Evolutionary conservation across 2,329 filamentous ascomycete genomes (phyloP), one percentile per base, ranked within the genome.

Genomic region (Sphaceloma murrayae): DNA sequence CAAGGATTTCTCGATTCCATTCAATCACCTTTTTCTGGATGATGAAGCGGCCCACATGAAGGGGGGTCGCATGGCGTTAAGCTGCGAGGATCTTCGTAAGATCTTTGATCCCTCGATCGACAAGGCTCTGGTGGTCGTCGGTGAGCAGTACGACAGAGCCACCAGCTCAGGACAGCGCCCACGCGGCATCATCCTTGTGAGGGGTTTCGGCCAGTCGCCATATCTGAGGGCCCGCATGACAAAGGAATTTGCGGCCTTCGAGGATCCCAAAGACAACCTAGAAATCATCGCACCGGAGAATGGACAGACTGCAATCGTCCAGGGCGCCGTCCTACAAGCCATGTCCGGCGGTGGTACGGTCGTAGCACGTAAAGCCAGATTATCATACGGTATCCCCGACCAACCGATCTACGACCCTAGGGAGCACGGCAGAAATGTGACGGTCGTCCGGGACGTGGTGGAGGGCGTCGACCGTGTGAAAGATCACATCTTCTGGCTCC

Each of bases 381-480:
- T 34, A n/a, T 46, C 43, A 16, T 47, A 46, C 26, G 33, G 38
- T 10, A 14, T 17, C n/a, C 5, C 17, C 3, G 16, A 16, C 19
- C 5, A 4, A 1, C 2, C 6, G 1, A 1, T 13, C 3, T 88
- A 84, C 58, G 82, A 88, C 52, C 80, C 84, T 56, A 70, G 75
- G 38, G 82, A 80, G 57, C 84, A 89, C 59, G 74, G 75, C 3
- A 75, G 84, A 4, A 75, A 70, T 31, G 83, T 87, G 59, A 67
- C 82, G 40, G 18, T 17, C 4, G 88, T 88, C 57, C 87, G 82
- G 82, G 82, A 77, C 52, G 82, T 81, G 4, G 61, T 87, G 17
- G 87, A 82, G 82, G 82, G 87, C 64, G 64, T 82, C 38, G 87
- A 82, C 81, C 87, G 87, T 82, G 82, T 88, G 5, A 79, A 74